phyloP scores from a whole-genome alignment of 331 rosid species.

The Erythrophleum ivorense region DNA sequence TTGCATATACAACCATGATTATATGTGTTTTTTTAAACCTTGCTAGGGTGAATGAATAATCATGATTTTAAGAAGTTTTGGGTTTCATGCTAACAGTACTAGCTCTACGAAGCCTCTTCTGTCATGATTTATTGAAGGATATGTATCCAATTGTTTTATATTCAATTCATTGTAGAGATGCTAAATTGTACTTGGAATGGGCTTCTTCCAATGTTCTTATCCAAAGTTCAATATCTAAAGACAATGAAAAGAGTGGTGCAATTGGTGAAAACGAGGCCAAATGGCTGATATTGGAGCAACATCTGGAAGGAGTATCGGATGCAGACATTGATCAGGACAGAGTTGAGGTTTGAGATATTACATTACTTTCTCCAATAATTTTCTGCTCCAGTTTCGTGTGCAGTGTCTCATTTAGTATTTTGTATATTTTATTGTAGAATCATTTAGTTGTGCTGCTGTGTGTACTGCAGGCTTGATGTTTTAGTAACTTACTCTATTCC shows the following conservation, averaged over 20 bases:
- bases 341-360: constrained; percentile 71
- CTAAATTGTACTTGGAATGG: constrained; percentile 92
- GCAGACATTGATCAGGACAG: constrained; percentile 83
- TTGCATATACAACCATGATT: background rate
- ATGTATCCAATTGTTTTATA: constrained; percentile 17
- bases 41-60: no score
- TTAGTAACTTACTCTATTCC: background rate
- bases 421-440: background rate
- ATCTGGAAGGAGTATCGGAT: constrained; percentile 62
- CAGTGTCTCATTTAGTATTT: constrained; percentile 17
- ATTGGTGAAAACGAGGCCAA: constrained; percentile 74
- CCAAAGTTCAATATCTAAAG: constrained; percentile 52
- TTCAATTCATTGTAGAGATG: constrained; percentile 64
- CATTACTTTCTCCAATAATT: background rate
- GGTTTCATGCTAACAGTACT: background rate
- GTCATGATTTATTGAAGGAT: constrained; percentile 30
- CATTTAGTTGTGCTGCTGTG: background rate
- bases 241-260: constrained; percentile 47
- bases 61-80: background rate
- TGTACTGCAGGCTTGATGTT: background rate
- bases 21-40: no score
- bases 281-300: constrained; percentile 64
- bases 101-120: constrained; percentile 16
- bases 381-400: constrained; percentile 22
- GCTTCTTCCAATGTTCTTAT: constrained; percentile 80